Base-by-base conservation (phyloP, 2,329 filamentous ascomycete species). In the Monosporascus ibericus region DNA sequence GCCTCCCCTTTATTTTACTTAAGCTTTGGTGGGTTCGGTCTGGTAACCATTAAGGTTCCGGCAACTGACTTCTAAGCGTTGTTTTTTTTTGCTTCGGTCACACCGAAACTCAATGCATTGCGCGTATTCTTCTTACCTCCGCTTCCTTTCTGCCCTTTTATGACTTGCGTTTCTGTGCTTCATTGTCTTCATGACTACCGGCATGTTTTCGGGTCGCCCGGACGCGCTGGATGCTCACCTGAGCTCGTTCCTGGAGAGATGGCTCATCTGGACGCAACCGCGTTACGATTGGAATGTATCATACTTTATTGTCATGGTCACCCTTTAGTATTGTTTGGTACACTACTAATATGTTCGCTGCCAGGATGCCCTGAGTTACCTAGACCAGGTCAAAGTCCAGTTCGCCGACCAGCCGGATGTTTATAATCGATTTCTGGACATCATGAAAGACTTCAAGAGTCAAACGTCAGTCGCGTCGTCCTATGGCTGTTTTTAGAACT, bases 401-500 rank as follows among this genome's bases (percentile, higher is more conserved):
- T 99, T 99, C 62, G 88, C 91, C 55, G 92, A 97, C 58, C 91
- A 96, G 60, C 92, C 94, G 4, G 92, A 97, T 69, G 94, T 99
- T 0, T 99, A 99, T 65, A 97, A 97, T 65, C 81, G 89, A 38
- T 97, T 99, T 63, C 75, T 99, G 46, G 94, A 99, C 63, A 99
- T 99, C 48, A 99, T 99, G 94, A 99, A 99, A 67, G 94, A 99
- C 63, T 99, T 99, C 70, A 99, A 99, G 73, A 96, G 91, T 63
- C 92, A 96, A 73, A 91, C 92, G 82, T 92, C 76, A 73, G 87
- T 80, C 36, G 18, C 48, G 51, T 47, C 44, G 40, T 14, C 22
- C 48, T 47, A 42, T 44, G 40, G n/a, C 40, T 44, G 46, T 52
- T 55, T 48, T 53, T 50, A 34, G 52, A 47, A 44, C 15, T 42